Conservation (phyloP, 2,329 filamentous ascomycete genomes). For the Penicillium hordei region DNA sequence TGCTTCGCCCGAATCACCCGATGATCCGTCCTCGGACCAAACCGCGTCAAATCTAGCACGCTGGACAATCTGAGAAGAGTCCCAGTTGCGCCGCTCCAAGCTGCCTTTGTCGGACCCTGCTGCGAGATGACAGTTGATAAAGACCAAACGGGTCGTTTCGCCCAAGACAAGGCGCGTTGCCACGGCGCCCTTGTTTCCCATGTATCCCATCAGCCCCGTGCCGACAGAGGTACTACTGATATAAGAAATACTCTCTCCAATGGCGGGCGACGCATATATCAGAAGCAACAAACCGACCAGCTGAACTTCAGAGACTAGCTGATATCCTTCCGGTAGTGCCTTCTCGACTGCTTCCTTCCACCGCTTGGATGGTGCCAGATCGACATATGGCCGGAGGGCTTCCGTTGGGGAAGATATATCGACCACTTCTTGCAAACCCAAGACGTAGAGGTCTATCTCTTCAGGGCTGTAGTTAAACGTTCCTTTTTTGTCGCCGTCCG, state of each 20-base stretch:
- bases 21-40: conserved; percentile 60
- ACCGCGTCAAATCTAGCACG: conserved; percentile 79
- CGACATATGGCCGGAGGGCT: conserved; percentile 73
- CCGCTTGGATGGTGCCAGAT: conserved; percentile 67
- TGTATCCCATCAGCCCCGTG: conserved; percentile 86
- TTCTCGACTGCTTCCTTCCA: conserved; percentile 78
- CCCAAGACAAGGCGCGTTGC: conserved; percentile 79
- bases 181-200: conserved; percentile 94
- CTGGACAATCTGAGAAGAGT: conserved; percentile 72
- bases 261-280: conserved; percentile 77
- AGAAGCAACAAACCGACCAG: conserved; percentile 81
- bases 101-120: conserved; percentile 77
- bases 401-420: conserved; percentile 78
- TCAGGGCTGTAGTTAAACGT: conserved; percentile 43
- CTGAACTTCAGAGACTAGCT: conserved; percentile 76
- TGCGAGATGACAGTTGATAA: conserved; percentile 87
- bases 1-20: conserved; percentile 57
- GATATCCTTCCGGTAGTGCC: conserved; percentile 74
- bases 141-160: conserved; percentile 83
- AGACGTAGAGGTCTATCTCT: conserved; percentile 82
- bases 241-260: conserved; percentile 72
- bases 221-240: conserved; percentile 81
- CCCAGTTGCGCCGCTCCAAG: conserved; percentile 85
- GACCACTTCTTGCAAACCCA: conserved; percentile 90
- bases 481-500: conserved; percentile 47